Percentiles rank a stretch among this genome's conserved stretches.
phyloP scores from a whole-genome alignment of 2,329 filamentous ascomycete species.

The Xylariaceae sp. region DNA sequence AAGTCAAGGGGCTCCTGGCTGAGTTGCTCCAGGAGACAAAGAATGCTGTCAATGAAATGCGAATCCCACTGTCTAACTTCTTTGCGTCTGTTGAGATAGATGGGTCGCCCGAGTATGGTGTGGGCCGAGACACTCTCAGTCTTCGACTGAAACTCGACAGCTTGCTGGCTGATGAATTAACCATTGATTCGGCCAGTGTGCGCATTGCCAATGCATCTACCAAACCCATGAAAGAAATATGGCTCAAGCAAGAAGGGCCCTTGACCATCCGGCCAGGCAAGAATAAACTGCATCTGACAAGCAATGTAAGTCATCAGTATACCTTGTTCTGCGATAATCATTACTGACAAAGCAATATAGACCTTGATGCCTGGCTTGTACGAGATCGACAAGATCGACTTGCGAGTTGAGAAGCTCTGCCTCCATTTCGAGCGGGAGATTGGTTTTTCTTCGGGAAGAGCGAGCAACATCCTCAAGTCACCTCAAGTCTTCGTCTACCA shows the following conservation, averaged over 20 bases:
- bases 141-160: slow-evolving; percentile 64
- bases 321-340: not conserved
- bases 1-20: slow-evolving; percentile 44
- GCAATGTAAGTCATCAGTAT: slow-evolving; percentile 35
- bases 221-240: slow-evolving; percentile 61
- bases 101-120: slow-evolving; percentile 62
- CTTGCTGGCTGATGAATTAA: slow-evolving; percentile 64
- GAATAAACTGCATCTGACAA: slow-evolving; percentile 42
- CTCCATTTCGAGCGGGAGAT: slow-evolving; percentile 60
- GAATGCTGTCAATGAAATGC: slow-evolving; percentile 52
- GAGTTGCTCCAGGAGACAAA: slow-evolving; percentile 44
- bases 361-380: slow-evolving; percentile 67
- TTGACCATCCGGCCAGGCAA: slow-evolving; percentile 51
- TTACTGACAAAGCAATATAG: slow-evolving; percentile 42
- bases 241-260: slow-evolving; percentile 48
- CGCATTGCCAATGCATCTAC: slow-evolving; percentile 53
- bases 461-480: slow-evolving; percentile 49
- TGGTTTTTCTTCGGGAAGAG: slow-evolving; percentile 42
- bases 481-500: slow-evolving; percentile 70
- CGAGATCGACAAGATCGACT: slow-evolving; percentile 64
- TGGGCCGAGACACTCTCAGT: slow-evolving; percentile 69
- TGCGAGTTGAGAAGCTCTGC: slow-evolving; percentile 58
- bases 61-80: slow-evolving; percentile 65
- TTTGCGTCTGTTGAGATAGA: slow-evolving; percentile 66
- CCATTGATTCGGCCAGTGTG: slow-evolving; percentile 59